Base-by-base conservation (phyloP, 257 asterid genomes). In the Scutellaria galericulata region DNA sequence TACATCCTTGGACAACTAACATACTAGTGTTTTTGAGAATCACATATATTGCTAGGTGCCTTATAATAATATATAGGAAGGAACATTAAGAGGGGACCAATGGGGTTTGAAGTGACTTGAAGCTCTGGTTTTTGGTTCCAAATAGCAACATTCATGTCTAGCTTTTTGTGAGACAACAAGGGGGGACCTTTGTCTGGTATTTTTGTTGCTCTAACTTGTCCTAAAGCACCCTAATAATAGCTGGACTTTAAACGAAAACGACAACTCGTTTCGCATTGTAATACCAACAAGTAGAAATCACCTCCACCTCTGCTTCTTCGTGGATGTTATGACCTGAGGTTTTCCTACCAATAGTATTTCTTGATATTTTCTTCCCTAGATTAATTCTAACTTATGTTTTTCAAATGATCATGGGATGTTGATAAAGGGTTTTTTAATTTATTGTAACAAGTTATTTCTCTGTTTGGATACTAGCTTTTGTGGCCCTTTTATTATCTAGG, bases 101-200 rank as follows among this genome's bases (percentile, higher is more conserved):
- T 70, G 65, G 77, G 81, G 83, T 72, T 73, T 69, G 66, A 81
- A 78, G 86, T 85, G 90, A 82, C 71, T 84, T 82, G 78, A 70
- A 63, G 68, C 75, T 76, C 70, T 83, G 75, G 72, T 62, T 77
- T 79, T 77, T 77, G 84, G 79, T 77, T 71, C 81, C 78, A 46
- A 9, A 52, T 31, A 68, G 80, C 82, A 74, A 74, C 83, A 61
- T 77, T 76, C 42, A 77, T 78, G 86, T 75, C 81, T 58, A 58
- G 71, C 82, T 64, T 79, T 83, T 75, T 79, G 46, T 81, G 66
- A 75, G 89, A 87, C 96, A 89, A 5, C 7, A n/a, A 75, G 72
- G 87, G 94, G 94, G 94, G 93, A 84, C 94, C 94, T 80, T 11
- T 88, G 96, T 88, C 89, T 75, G 86, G 85, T 83, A 77, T 84